Percentiles rank a stretch among this genome's conserved stretches.
Conservation (phyloP, 345 rosid genomes). For the Dipteronia sinensis region DNA sequence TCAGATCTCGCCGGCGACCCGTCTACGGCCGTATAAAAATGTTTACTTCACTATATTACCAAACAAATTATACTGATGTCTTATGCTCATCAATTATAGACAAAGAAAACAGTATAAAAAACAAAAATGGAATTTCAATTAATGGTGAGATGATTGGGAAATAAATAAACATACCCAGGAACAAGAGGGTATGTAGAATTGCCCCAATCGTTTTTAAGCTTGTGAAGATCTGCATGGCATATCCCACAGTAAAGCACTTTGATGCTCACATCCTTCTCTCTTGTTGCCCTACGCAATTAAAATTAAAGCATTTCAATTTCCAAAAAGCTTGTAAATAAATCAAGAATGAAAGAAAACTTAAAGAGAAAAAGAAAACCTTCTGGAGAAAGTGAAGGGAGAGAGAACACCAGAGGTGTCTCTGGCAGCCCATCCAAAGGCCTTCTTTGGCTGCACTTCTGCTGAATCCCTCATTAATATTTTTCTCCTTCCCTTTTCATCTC, state of each 20-base stretch:
- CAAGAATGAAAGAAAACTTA: background rate
- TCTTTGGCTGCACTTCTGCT: conserved; percentile 30
- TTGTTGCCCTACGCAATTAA: conserved; percentile 39
- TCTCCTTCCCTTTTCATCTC: background rate
- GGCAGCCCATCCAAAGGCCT: conserved; percentile 65
- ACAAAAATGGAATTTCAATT: no score
- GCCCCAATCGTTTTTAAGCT: conserved; percentile 46
- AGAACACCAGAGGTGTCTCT: conserved; percentile 57
- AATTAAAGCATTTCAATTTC: background rate
- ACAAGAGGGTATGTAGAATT: conserved; percentile 45
- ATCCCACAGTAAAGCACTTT: conserved; percentile 70
- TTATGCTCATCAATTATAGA: no score
- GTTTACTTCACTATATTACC: no score
- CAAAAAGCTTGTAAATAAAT: no score
- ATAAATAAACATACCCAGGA: conserved; percentile 40
- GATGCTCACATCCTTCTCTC: conserved; percentile 55
- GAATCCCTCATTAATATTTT: conserved; percentile 7
- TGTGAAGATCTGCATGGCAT: conserved; percentile 27
- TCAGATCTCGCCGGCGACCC: no score
- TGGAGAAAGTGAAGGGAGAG: conserved; percentile 46
- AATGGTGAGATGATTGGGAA: no score
- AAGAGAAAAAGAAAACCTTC: conserved; percentile 21
- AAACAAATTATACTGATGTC: no score
- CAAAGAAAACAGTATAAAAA: no score
- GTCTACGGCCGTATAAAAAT: no score